Evolutionary conservation across 192 early-diverging fungal species (phyloP), one percentile per base, ranked within the genome.

Genomic region (Jimgerdemannia lactiflua): DNA sequence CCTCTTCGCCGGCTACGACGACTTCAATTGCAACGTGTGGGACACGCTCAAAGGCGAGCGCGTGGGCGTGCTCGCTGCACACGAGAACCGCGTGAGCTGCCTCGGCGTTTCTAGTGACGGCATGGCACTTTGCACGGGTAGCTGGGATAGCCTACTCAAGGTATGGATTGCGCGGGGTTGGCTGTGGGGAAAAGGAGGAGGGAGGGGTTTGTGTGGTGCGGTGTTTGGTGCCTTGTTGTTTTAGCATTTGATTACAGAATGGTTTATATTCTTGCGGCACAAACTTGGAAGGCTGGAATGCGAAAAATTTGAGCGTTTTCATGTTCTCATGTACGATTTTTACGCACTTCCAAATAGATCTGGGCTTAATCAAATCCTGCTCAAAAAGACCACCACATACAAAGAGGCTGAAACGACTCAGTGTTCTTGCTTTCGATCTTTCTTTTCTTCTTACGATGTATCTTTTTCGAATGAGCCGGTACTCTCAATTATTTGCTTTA

Each of bases 1-100:
- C 42, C 80, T 99, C 73, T 99, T 99, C 92, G 96, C 97, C 40
- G 98, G 98, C 39, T 99, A 99, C 76, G 98, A 99, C 78, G 97
- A 99, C 83, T 99, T 95, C 83, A 98, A 98, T 86, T 98, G 96
- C 89, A 98, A 99, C 77, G 96, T 99, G 11, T 99, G 98, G 98
- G 98, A 99, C 83, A 97, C 96, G 41, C 88, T 99, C 59, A 96
- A 97, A 84, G 94, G 96, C 65, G 93, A 98, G 70, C 87, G 97
- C 67, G 95, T 99, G 17, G 95, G 95, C 49, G 96, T 97, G 6
- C 78, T 99, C 74, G 92, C 93, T 59, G 93, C 91, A 54, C 98
- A 99, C 81, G 97, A 98, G 70, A 99, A 99, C 86, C 90, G 97
- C 41, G 97, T 99, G 39, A 94, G 92, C 71, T 99, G 98, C 82